Percentiles rank a stretch among this genome's conserved stretches.
phyloP scores from a whole-genome alignment of 2,329 filamentous ascomycete genomes.

The Cercospora beticola region DNA sequence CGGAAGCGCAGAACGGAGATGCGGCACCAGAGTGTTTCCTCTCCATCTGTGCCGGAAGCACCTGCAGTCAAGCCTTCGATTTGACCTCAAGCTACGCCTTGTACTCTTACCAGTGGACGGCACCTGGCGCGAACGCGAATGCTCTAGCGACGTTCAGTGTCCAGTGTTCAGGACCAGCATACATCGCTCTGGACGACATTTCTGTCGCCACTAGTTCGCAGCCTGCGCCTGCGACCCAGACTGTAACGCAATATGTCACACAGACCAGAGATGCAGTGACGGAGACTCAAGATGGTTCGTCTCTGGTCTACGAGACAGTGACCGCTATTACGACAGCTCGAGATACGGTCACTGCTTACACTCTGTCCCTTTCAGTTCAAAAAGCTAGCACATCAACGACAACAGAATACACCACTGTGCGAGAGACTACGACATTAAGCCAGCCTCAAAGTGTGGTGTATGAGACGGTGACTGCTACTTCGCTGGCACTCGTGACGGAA shows the following conservation, averaged over 20 bases:
- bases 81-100: slow-evolving; percentile 3
- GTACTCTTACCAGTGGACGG: slow-evolving; percentile 8
- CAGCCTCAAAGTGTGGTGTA: not conserved
- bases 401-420: not conserved
- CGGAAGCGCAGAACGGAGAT: slow-evolving; percentile 8
- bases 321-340: not conserved
- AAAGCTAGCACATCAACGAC: not conserved
- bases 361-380: not conserved
- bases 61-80: slow-evolving; percentile 1
- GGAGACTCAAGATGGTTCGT: not conserved
- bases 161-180: slow-evolving; percentile 3
- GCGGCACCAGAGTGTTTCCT: slow-evolving; percentile 9
- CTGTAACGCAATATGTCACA: slow-evolving; percentile 5
- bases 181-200: slow-evolving; percentile 12
- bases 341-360: not conserved
- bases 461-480: not conserved
- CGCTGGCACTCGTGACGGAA: not conserved
- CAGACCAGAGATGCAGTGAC: not conserved
- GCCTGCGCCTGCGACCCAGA: not conserved
- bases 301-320: not conserved
- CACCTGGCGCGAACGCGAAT: not conserved
- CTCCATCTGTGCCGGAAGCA: slow-evolving; percentile 13
- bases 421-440: not conserved
- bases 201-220: not conserved
- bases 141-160: slow-evolving; percentile 7